Evolutionary conservation across 148 eudicot species (phyloP).

Genomic region (Chenopodium suecicum): DNA sequence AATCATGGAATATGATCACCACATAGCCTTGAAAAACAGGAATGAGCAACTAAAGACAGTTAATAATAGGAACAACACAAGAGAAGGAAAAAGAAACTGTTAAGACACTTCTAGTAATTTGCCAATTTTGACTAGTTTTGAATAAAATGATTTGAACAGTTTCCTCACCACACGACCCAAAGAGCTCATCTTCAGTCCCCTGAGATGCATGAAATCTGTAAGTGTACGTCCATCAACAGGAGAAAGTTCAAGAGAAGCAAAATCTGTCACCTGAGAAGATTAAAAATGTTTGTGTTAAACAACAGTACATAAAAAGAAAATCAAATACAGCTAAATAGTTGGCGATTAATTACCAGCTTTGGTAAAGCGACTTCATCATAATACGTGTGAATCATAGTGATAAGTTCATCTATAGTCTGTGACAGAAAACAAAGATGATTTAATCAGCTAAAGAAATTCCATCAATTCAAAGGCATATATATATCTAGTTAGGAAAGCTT

Average conservation of each 20-base stretch:
- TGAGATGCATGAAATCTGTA: constrained; percentile 98
- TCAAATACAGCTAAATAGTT: background rate
- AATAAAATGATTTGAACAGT: constrained; percentile 2
- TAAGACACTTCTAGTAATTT: background rate
- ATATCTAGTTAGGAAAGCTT: background rate
- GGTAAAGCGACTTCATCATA: constrained; percentile 93
- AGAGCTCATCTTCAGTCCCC: constrained; percentile 89
- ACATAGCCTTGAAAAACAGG: background rate
- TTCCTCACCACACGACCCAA: constrained; percentile 90
- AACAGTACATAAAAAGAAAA: background rate
- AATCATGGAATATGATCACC: background rate
- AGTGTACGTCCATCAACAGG: constrained; percentile 98
- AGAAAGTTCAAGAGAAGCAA: constrained; percentile 97
- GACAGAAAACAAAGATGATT: constrained; percentile 16
- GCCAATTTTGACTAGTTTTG: background rate
- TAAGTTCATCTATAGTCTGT: constrained; percentile 82
- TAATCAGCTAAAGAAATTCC: background rate
- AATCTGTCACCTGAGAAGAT: constrained; percentile 76
- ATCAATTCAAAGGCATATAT: background rate
- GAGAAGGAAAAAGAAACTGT: background rate
- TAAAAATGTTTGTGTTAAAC: constrained; percentile 17
- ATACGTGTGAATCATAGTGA: constrained; percentile 67
- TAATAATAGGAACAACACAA: background rate
- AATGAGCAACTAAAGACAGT: background rate
- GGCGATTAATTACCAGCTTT: constrained; percentile 64